Percentiles rank a stretch among this genome's conserved stretches.
phyloP scores from a whole-genome alignment of 2,329 filamentous ascomycete species.

The Aspergillus niger region DNA sequence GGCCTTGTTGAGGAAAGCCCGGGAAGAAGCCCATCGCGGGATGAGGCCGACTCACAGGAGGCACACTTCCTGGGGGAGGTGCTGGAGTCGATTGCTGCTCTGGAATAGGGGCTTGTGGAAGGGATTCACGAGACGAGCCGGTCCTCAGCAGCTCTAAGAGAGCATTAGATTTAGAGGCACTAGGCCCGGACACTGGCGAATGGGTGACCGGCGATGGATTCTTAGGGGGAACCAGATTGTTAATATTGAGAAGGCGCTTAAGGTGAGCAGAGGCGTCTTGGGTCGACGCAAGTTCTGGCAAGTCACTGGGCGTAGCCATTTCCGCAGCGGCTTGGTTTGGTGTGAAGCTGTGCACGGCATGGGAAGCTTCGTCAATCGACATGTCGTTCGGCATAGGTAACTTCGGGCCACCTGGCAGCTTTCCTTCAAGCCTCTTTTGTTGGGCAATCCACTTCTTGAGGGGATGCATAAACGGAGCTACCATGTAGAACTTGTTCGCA shows the following conservation, averaged over 20 bases:
- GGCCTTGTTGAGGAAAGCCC: constrained; percentile 39
- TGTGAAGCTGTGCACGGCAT: constrained; percentile 23
- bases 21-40: constrained; percentile 50
- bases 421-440: constrained; percentile 72
- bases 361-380: constrained; percentile 61
- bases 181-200: constrained; percentile 28
- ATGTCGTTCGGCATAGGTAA: constrained; percentile 50
- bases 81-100: constrained; percentile 60
- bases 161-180: constrained; percentile 51
- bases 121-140: constrained; percentile 34
- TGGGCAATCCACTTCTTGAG: constrained; percentile 89
- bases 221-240: constrained; percentile 19
- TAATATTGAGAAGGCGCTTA: constrained; percentile 52
- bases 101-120: constrained; percentile 18
- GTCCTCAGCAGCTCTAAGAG: constrained; percentile 60
- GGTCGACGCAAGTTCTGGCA: constrained; percentile 42
- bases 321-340: constrained; percentile 24
- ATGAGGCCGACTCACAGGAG: constrained; percentile 57
- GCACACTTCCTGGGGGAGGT: constrained; percentile 53
- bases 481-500: constrained; percentile 95
- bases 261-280: constrained; percentile 54
- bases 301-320: constrained; percentile 37
- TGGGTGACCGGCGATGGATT: constrained; percentile 16
- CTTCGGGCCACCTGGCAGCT: constrained; percentile 46
- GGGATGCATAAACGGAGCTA: constrained; percentile 83